These are phyloP conservation scores for Ophiostoma ulmi DNA, from an alignment of 2,329 filamentous ascomycete genomes.

Conservation along the genomic window DNA sequence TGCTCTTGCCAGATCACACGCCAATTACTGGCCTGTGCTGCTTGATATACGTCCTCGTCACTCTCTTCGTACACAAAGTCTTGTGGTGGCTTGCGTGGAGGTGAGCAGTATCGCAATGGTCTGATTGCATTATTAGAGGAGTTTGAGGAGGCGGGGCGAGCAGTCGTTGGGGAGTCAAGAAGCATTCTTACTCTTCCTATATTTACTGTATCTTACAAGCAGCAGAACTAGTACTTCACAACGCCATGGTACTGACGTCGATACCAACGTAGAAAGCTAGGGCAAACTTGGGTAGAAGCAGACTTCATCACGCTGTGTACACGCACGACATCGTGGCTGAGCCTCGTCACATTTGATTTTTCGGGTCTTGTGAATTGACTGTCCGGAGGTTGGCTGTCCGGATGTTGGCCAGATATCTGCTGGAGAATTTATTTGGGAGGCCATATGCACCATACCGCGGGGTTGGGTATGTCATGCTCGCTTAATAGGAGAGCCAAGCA, in stretches of 20 bases:
- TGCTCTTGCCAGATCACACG: not conserved
- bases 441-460: not conserved
- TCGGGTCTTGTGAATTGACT: conserved; percentile 36
- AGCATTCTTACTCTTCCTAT: not conserved
- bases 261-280: not conserved
- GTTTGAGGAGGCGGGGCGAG: not conserved
- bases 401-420: not conserved
- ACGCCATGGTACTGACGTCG: not conserved
- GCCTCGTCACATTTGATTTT: conserved; percentile 54
- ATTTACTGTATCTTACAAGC: not conserved
- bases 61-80: not conserved
- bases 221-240: not conserved
- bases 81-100: not conserved
- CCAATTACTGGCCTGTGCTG: not conserved
- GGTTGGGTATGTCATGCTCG: not conserved
- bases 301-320: conserved; percentile 43
- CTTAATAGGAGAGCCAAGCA: not conserved
- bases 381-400: not conserved
- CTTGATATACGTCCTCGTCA: not conserved
- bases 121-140: not conserved
- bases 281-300: conserved; percentile 33
- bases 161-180: not conserved
- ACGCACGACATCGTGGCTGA: conserved; percentile 47
- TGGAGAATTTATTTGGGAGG: not conserved
- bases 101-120: not conserved